Conservation (phyloP, 169 alveolate genomes). For the Plasmodium knowlesi region DNA sequence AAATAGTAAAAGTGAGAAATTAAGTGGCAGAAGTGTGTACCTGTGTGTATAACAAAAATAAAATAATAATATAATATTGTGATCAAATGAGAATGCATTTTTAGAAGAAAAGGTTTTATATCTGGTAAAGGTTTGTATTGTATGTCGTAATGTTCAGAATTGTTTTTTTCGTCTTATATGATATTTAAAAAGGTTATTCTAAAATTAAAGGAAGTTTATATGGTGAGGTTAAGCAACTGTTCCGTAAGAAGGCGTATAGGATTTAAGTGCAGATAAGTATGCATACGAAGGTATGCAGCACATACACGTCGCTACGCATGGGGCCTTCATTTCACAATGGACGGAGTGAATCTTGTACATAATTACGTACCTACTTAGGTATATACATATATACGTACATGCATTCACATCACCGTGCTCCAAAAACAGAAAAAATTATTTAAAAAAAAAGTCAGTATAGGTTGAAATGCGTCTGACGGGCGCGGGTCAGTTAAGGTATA, state of each 20-base stretch:
- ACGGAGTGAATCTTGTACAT: background rate
- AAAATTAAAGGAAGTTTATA: background rate
- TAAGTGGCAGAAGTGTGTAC: background rate
- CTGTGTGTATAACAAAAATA: background rate
- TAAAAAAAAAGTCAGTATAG: background rate
- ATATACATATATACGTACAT: background rate
- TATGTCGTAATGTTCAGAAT: background rate
- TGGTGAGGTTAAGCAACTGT: background rate
- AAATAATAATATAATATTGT: background rate
- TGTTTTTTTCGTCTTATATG: background rate
- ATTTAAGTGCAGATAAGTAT: background rate
- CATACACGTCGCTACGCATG: background rate
- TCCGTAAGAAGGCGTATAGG: background rate
- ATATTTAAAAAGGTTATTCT: background rate
- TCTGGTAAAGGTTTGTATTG: background rate
- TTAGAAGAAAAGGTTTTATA: background rate
- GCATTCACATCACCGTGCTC: background rate
- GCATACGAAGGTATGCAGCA: background rate
- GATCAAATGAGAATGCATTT: background rate
- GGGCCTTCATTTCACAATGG: background rate
- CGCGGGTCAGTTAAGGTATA: slow-evolving; percentile 12
- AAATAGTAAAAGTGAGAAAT: background rate
- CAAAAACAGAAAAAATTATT: slow-evolving; percentile 5
- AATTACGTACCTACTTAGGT: background rate
- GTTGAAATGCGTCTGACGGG: background rate